Base-by-base conservation (phyloP, 2,329 filamentous ascomycete genomes). In the Sarocladium brachiariae region DNA sequence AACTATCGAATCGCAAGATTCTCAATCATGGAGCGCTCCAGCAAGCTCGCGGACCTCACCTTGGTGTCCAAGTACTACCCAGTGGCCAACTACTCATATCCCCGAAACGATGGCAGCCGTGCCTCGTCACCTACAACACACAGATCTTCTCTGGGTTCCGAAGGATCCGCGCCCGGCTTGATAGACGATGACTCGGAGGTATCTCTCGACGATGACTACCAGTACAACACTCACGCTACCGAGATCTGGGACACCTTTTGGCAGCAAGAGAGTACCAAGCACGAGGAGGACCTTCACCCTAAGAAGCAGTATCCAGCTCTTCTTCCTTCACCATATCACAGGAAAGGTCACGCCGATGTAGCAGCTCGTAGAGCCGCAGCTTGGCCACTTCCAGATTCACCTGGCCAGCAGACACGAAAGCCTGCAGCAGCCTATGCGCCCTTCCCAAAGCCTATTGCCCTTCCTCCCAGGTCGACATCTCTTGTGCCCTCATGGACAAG, bases 231-330 rank as follows among this genome's bases (percentile, higher is more conserved):
- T 18, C 68, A 73, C 27, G 66, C 67, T 4, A 60, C 68, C 23
- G 70, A 75, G 56, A 59, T 77, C 2, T 80, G 76, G 75, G 72
- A 78, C 57, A 73, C 65, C 50, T 80, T 77, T 58, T 77, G 74
- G 75, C 57, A 58, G 34, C 58, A 53, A 1, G 55, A 24, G 9
- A 33, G 34, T 8, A 30, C n/a, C 38, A 39, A 35, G 48, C n/a
- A 19, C 45, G 49, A 25, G 50, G 49, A 4, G 51, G 43, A 53
- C 27, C 45, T 18, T 24, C 46, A 49, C 31, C 24, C 16, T 14
- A 51, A 55, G 11, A 64, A 63, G 53, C 63, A 66, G 19, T 63
- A 63, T 51, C 61, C 62, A 18, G 63, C 63, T 11, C 52, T 65
- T 53, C 59, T 65, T 7, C 58, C 64, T 11, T 60, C 61, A 8